Base-by-base conservation (phyloP, 805 yeast species). In the Lachancea thermotolerans region DNA sequence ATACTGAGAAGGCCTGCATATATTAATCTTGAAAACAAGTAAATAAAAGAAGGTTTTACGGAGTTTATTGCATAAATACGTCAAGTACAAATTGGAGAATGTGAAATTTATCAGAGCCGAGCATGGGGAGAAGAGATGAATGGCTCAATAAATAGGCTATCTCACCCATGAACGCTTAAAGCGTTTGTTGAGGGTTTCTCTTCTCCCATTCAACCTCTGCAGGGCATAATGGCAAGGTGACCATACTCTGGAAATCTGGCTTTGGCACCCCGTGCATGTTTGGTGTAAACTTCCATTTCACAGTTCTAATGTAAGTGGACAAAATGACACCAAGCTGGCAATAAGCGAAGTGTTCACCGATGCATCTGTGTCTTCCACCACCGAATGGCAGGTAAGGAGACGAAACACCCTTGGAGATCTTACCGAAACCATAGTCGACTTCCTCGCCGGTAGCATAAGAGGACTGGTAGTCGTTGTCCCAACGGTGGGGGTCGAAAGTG, bases 311-410 rank as follows among this genome's bases (percentile, higher is more conserved):
- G 63, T 73, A 85, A 14, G 88, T 78, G 33, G 86, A 69, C 60
- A 93, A 71, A 49, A 93, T 73, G 41, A 93, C 81, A 41, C 96
- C 96, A 53, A 93, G 77, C 73, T 93, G 99, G 54, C 83, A 81
- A 66, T 82, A 87, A 21, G 99, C 99, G 70, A 93, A 93, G 65
- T 91, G 98, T 70, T 93, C 99, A 64, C 99, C 99, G 60, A 93
- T 91, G 71, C 99, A 93, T 72, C 99, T 85, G 68, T 93, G 99
- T 76, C 99, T 85, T 55, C 99, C 99, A 67, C 98, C 99, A 57
- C 99, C 99, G 60, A 93, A 93, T 45, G 99, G 99, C 64, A 93
- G 78, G 70, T 88, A 93, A 48, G 98, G 96, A 36, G 96, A 87
- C 28, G 86, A 73, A 43, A 91, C 98, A 70, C 98, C 99, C 71